These are phyloP conservation scores for Fusarium abutilonis DNA, from an alignment of 2,329 filamentous ascomycete species.

Conservation along the genomic window DNA sequence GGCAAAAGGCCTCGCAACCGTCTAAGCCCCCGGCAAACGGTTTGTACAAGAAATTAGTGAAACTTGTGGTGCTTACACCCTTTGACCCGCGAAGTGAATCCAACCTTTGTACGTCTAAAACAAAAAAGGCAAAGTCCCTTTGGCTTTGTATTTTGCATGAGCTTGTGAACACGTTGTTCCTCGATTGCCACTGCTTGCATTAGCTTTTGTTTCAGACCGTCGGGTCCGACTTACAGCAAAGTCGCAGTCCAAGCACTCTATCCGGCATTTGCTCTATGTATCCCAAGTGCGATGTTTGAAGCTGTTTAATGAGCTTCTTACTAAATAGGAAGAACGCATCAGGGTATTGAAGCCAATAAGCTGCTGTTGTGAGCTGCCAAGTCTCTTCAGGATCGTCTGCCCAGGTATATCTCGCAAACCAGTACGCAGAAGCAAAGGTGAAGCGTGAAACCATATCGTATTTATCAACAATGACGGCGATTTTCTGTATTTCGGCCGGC, in stretches of 20 bases:
- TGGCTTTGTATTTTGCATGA: not conserved
- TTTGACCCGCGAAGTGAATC: conserved; percentile 13
- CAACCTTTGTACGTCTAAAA: conserved; percentile 8
- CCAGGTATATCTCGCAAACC: conserved; percentile 22
- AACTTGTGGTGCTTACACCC: conserved; percentile 20
- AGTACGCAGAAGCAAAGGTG: conserved; percentile 18
- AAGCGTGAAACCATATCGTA: conserved; percentile 26
- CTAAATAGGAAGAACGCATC: conserved; percentile 23
- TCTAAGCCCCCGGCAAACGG: not conserved
- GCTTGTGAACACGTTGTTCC: conserved; percentile 17
- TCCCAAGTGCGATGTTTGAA: conserved; percentile 10
- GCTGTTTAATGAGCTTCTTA: conserved; percentile 22
- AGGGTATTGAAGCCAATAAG: conserved; percentile 9
- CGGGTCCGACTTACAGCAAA: conserved; percentile 13
- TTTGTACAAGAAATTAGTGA: conserved; percentile 6
- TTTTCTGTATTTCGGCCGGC: conserved; percentile 13
- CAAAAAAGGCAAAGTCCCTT: conserved; percentile 26
- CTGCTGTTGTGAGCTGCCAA: conserved; percentile 22
- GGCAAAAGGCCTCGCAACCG: not conserved
- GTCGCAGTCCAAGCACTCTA: conserved; percentile 14
- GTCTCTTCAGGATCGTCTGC: conserved; percentile 22
- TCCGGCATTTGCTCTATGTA: conserved; percentile 5
- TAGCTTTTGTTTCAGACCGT: not conserved
- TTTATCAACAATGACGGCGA: conserved; percentile 20
- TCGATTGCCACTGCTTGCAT: conserved; percentile 20